Evolutionary conservation across 1,139 yeast species (phyloP).

Genomic region (Yamadazyma jaroonii): DNA sequence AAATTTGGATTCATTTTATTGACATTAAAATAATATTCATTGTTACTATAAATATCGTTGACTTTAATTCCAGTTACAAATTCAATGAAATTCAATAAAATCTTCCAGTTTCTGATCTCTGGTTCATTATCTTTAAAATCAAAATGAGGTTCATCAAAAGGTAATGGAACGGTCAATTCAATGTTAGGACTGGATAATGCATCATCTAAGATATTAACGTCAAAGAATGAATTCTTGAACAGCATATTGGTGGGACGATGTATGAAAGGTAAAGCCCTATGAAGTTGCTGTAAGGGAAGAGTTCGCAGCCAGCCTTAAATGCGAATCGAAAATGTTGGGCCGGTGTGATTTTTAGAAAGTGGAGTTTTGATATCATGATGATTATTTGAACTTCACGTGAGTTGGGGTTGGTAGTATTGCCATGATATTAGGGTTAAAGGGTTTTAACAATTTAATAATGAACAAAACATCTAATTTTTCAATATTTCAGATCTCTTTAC

Average conservation of each 20-base stretch:
- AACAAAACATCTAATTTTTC: no score
- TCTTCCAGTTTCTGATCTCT: slow-evolving; percentile 23
- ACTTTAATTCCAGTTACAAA: slow-evolving; percentile 27
- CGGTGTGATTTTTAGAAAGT: not conserved
- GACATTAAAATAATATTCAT: slow-evolving; percentile 36
- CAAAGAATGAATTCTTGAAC: slow-evolving; percentile 18
- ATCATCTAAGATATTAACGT: slow-evolving; percentile 40
- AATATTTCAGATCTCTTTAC: no score
- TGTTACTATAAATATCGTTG: slow-evolving; percentile 31
- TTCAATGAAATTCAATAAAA: slow-evolving; percentile 31
- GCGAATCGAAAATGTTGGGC: not conserved
- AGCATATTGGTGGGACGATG: not conserved
- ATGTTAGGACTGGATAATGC: slow-evolving; percentile 30
- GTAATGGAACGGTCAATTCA: slow-evolving; percentile 39
- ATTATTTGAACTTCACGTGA: not conserved
- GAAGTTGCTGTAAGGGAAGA: no score
- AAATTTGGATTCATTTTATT: slow-evolving; percentile 33
- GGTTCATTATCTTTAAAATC: slow-evolving; percentile 28
- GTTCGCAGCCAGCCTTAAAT: no score
- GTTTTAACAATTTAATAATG: no score
- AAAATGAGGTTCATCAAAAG: slow-evolving; percentile 27
- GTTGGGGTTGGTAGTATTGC: no score
- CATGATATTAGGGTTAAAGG: no score
- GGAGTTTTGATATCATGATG: not conserved
- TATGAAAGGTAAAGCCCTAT: no score